These are phyloP conservation scores for Aspergillus carlsbadensis DNA, from an alignment of 495 filamentous ascomycete genomes.

Conservation along the genomic window DNA sequence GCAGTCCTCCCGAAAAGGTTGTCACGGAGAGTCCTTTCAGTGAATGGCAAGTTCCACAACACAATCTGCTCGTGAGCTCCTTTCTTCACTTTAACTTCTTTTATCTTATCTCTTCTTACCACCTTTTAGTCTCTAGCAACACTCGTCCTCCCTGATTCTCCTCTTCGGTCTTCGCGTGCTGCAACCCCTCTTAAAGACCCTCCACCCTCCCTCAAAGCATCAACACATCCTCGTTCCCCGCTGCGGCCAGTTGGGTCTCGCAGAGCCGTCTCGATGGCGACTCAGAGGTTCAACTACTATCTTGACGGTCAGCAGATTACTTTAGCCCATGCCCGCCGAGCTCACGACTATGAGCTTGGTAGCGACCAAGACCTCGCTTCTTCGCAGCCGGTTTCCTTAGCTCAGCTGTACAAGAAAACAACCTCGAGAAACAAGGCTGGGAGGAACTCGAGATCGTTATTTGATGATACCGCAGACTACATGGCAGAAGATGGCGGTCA, in stretches of 20 bases:
- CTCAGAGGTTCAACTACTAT: not conserved
- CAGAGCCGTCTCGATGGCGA: not conserved
- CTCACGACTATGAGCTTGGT: slow-evolving; percentile 17
- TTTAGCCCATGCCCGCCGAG: not conserved
- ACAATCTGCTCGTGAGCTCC: not conserved
- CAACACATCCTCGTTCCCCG: not conserved
- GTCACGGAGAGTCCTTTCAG: not conserved
- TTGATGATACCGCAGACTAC: not conserved
- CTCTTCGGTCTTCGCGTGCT: not conserved
- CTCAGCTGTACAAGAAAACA: slow-evolving; percentile 15
- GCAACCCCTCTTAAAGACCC: not conserved
- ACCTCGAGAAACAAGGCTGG: slow-evolving; percentile 18
- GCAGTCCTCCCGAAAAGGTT: slow-evolving; percentile 6
- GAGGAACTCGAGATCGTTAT: slow-evolving; percentile 13
- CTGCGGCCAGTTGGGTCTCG: not conserved
- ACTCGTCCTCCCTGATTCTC: not conserved
- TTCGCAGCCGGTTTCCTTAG: slow-evolving; percentile 25
- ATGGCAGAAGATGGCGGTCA: not conserved
- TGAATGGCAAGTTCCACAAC: not conserved
- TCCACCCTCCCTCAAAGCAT: not conserved
- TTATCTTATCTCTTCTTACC: not conserved
- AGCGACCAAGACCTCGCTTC: slow-evolving; percentile 24
- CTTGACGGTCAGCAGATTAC: not conserved
- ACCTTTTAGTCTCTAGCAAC: not conserved
- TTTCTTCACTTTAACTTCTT: not conserved